Evolutionary conservation across 257 asterid species (phyloP).

Genomic region (Fraxinus cuspidata): DNA sequence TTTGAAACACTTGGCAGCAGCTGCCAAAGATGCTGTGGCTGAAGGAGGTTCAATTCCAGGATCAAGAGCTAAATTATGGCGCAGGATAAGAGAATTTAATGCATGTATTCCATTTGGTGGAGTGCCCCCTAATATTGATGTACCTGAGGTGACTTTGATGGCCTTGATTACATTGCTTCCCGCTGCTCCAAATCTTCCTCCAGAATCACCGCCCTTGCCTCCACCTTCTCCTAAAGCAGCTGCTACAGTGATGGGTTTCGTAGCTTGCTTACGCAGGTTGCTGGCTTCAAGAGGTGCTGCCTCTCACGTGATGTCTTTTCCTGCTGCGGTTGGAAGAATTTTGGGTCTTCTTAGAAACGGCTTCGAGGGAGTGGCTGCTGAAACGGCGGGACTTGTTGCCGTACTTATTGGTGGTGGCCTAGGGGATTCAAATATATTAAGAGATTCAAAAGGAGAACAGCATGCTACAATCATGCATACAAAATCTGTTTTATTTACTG

Average conservation of each 20-base stretch:
- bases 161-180: slow-evolving; percentile 97
- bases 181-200: slow-evolving; percentile 94
- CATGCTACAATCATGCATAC: slow-evolving; percentile 95
- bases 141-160: slow-evolving; percentile 98
- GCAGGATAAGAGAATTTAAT: slow-evolving; percentile 95
- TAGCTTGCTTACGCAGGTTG: slow-evolving; percentile 91
- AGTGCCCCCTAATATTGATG: slow-evolving; percentile 83
- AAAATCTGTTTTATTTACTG: slow-evolving; percentile 83
- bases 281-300: slow-evolving; percentile 93
- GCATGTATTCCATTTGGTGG: slow-evolving; percentile 90
- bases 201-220: slow-evolving; percentile 93
- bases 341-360: slow-evolving; percentile 98
- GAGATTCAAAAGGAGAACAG: slow-evolving; percentile 91
- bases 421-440: slow-evolving; percentile 65
- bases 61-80: slow-evolving; percentile 98
- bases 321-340: slow-evolving; percentile 95
- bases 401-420: slow-evolving; percentile 98
- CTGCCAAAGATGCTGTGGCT: slow-evolving; percentile 97
- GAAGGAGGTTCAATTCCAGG: slow-evolving; percentile 99
- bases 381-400: slow-evolving; percentile 86
- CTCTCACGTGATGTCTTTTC: slow-evolving; percentile 96
- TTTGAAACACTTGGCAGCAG: slow-evolving; percentile 93
- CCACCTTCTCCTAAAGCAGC: slow-evolving; percentile 99
- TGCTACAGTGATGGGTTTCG: slow-evolving; percentile 92
- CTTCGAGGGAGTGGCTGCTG: slow-evolving; percentile 93